A percentile compares a stretch with the other conserved stretches of the same genome.
Evolutionary conservation across 208 protist species (phyloP).

Genomic region (Crithidia expoeki): DNA sequence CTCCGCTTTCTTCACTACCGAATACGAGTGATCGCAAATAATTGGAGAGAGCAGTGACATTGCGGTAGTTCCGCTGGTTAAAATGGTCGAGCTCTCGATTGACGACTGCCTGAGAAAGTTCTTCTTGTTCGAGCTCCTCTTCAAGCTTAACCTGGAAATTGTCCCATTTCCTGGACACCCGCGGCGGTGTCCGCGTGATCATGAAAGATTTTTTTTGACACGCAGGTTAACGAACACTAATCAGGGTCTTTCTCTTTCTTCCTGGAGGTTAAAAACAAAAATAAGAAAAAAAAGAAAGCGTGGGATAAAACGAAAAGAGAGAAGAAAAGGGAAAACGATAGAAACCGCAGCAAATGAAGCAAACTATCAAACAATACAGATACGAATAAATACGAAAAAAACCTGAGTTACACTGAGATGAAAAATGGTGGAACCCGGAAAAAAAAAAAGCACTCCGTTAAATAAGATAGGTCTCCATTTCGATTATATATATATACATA

Average conservation of each 20-base stretch:
- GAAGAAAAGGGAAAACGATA: no score
- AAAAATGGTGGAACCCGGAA: no score
- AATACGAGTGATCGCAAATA: constrained; percentile 48
- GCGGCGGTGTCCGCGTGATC: background rate
- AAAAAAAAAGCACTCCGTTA: no score
- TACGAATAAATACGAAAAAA: no score
- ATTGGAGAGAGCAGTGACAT: constrained; percentile 32
- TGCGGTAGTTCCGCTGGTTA: constrained; percentile 42
- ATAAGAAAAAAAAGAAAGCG: constrained; percentile 15
- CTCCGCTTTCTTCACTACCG: constrained; percentile 32
- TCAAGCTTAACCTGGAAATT: constrained; percentile 30
- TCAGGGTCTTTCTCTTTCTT: background rate
- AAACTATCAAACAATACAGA: no score
- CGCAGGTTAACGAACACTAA: background rate
- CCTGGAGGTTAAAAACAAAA: background rate
- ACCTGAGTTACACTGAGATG: no score
- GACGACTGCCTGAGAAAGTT: constrained; percentile 34
- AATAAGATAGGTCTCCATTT: no score
- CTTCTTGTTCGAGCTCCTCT: constrained; percentile 50
- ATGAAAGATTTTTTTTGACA: background rate
- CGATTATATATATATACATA: no score
- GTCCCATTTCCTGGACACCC: constrained; percentile 15
- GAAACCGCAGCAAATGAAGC: background rate
- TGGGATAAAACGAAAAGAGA: constrained; percentile 9
- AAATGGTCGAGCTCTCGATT: constrained; percentile 48